A percentile compares a stretch with the other conserved stretches of the same genome.
These are phyloP conservation scores for Phialemonium atrogriseum DNA, from an alignment of 2,329 filamentous ascomycete genomes.

Conservation along the genomic window DNA sequence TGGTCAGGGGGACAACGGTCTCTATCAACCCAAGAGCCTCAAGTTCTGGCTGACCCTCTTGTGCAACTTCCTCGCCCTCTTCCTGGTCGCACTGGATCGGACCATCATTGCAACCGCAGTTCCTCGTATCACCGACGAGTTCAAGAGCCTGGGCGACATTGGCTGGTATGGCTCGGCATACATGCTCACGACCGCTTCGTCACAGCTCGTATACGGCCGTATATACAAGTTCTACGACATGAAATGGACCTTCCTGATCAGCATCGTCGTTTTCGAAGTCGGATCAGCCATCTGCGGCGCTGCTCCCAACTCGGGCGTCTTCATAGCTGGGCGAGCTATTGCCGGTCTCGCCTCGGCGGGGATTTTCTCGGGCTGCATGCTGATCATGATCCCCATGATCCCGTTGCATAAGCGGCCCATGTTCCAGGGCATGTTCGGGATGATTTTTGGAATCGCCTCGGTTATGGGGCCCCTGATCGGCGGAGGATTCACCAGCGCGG, in stretches of 20 bases:
- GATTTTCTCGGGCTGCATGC: conserved; percentile 48
- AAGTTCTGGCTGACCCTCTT: conserved; percentile 48
- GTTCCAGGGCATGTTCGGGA: conserved; percentile 48
- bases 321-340: conserved; percentile 49
- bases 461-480: conserved; percentile 46
- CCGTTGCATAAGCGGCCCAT: conserved; percentile 52
- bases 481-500: conserved; percentile 39
- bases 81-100: conserved; percentile 48
- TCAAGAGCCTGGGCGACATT: conserved; percentile 49
- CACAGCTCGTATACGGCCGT: conserved; percentile 43
- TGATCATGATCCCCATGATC: conserved; percentile 49
- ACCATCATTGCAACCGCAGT: conserved; percentile 50
- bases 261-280: conserved; percentile 43
- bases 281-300: conserved; percentile 47
- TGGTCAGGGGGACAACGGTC: conserved; percentile 18
- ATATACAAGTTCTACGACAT: conserved; percentile 46
- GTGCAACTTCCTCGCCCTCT: conserved; percentile 46
- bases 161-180: conserved; percentile 58
- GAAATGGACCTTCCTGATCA: conserved; percentile 36
- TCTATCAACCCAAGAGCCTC: conserved; percentile 43
- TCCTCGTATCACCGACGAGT: conserved; percentile 47
- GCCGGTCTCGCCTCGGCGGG: conserved; percentile 48
- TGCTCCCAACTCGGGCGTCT: conserved; percentile 42
- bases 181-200: conserved; percentile 51
- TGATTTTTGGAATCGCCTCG: conserved; percentile 46